phyloP scores from a whole-genome alignment of 2,329 filamentous ascomycete genomes.

The Celoporthe dispersa region DNA sequence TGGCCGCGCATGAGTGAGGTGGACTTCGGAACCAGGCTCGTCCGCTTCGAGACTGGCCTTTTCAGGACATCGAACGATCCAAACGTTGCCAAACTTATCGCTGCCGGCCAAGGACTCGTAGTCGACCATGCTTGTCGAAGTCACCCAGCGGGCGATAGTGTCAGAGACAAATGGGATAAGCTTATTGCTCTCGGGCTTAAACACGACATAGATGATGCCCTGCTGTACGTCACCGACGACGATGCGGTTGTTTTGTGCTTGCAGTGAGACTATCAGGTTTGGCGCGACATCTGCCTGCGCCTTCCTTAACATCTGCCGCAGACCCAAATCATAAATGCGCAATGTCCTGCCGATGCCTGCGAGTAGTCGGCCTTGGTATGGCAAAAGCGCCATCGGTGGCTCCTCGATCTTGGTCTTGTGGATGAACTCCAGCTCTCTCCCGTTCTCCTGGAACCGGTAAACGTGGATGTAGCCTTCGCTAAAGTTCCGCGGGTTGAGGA shows the following conservation, averaged over 20 bases:
- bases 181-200: slow-evolving; percentile 89
- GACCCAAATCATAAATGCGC: slow-evolving; percentile 88
- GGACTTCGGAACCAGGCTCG: slow-evolving; percentile 86
- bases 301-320: slow-evolving; percentile 91
- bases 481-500: slow-evolving; percentile 75
- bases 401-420: slow-evolving; percentile 94
- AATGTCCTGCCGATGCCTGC: slow-evolving; percentile 84
- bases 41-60: slow-evolving; percentile 90
- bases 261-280: slow-evolving; percentile 84
- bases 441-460: slow-evolving; percentile 85
- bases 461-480: slow-evolving; percentile 87
- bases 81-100: slow-evolving; percentile 97
- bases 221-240: slow-evolving; percentile 92
- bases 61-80: slow-evolving; percentile 84
- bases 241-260: slow-evolving; percentile 89
- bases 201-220: slow-evolving; percentile 88
- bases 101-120: slow-evolving; percentile 95
- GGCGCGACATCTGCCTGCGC: slow-evolving; percentile 79
- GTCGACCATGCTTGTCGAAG: slow-evolving; percentile 90
- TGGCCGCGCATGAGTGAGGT: slow-evolving; percentile 85
- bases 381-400: slow-evolving; percentile 85
- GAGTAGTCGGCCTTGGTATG: slow-evolving; percentile 88
- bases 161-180: slow-evolving; percentile 95
- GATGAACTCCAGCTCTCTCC: slow-evolving; percentile 88
- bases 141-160: slow-evolving; percentile 86